Percentiles rank a stretch among this genome's conserved stretches.
Evolutionary conservation across 352 stramenopile genomes (phyloP).

Genomic region (Thalassiosira hispida): DNA sequence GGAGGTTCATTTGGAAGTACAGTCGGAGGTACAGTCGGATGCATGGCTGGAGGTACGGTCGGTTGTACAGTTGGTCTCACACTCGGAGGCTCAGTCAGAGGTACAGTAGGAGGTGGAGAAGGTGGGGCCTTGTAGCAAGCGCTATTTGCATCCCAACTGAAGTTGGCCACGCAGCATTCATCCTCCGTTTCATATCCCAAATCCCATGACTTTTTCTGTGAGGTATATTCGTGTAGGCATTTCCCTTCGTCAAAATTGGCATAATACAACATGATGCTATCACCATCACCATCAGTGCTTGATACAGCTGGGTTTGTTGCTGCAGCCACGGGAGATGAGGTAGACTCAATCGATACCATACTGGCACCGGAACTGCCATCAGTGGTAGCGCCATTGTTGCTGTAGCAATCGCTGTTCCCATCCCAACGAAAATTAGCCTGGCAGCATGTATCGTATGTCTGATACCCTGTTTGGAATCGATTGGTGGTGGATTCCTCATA

Average conservation of each 20-base stretch:
- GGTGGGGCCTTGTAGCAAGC: too few species aligned
- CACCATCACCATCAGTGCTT: too few species aligned
- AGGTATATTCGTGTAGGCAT: not conserved
- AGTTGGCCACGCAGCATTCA: slow-evolving; percentile 26
- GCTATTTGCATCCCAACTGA: slow-evolving; percentile 21
- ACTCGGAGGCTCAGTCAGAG: too few species aligned
- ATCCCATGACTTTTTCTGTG: slow-evolving; percentile 4
- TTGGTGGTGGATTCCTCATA: not conserved
- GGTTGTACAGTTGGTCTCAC: too few species aligned
- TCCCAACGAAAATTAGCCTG: slow-evolving; percentile 33
- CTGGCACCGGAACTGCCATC: too few species aligned
- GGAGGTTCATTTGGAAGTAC: too few species aligned
- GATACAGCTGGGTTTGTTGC: too few species aligned
- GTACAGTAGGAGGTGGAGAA: too few species aligned
- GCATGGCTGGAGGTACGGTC: too few species aligned
- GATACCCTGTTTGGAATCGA: slow-evolving; percentile 17
- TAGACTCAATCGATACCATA: too few species aligned
- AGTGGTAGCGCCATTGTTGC: not conserved
- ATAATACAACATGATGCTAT: not conserved
- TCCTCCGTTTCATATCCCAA: slow-evolving; percentile 2
- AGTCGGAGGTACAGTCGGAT: too few species aligned
- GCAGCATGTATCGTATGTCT: slow-evolving; percentile 27
- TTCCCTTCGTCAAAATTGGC: not conserved
- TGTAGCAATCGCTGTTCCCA: slow-evolving; percentile 25
- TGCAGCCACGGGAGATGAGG: too few species aligned